Base-by-base conservation (phyloP, 805 yeast species). In the Yamadazyma kitorensis region DNA sequence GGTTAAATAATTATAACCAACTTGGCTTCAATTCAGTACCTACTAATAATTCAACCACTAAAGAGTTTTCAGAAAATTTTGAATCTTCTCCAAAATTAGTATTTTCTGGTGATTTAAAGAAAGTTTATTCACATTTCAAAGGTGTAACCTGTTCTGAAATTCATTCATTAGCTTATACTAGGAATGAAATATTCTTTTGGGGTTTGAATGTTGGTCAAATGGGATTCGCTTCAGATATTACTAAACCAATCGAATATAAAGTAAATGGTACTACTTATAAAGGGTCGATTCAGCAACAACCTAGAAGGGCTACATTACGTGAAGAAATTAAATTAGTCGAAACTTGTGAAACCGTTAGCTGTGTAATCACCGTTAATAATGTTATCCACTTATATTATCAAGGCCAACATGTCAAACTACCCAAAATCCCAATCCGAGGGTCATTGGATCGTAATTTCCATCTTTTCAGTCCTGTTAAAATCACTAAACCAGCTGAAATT, bases 131-230 rank as follows among this genome's bases (percentile, higher is more conserved):
- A 1, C 37, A 34, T 36, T 34, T 48, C 8, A 53, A 75, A 12
- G 80, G 80, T 5, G 59, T 77, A 16, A 64, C 80, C 1, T 79
- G 83, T 13, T 84, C 95, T 3, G 77, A 72, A 29, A 68, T 81
- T 9, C 94, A 86, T 52, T 77, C 91, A 4, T 68, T 80, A 13
- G 84, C 75, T 0, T 81, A 68, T 40, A 61, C 79, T 0, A 62
- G 60, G 5, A 52, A 61, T 27, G 74, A 72, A 7, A 43, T 82
- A 1, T 74, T 61, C 40, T 55, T 76, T 24, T 86, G 95, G 95
- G 96, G 96, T 2, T 58, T 81, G 23, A 84, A 86, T 50, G 60
- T 77, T 22, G 96, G 96, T 0, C 95, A 86, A 54, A 76, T 86
- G 80, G 91, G 91, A 3, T 62, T 74, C 31, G 47, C 63, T 10